A percentile compares a stretch with the other conserved stretches of the same genome.
Conservation (phyloP, 305 asterid species). For the Fraxinus nigra region DNA sequence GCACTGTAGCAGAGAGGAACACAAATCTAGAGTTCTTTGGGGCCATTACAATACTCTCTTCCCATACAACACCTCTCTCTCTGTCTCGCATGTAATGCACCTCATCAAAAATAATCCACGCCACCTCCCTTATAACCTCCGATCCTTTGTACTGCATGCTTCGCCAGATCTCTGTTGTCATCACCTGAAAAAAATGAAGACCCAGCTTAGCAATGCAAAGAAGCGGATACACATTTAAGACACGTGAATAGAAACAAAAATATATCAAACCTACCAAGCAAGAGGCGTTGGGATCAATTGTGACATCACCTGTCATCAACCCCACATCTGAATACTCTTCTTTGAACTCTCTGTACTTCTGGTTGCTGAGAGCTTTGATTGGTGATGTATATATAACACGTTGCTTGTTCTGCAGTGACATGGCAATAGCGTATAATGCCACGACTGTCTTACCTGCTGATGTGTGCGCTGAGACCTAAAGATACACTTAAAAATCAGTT, state of each 20-base stretch:
- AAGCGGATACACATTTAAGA: constrained; percentile 10
- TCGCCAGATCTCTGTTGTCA: constrained; percentile 92
- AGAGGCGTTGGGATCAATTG: constrained; percentile 91
- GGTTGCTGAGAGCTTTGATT: constrained; percentile 94
- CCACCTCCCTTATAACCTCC: constrained; percentile 85
- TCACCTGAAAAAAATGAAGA: constrained; percentile 59
- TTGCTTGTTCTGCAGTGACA: constrained; percentile 77
- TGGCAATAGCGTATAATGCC: constrained; percentile 87
- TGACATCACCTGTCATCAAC: constrained; percentile 97
- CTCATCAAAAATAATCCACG: constrained; percentile 94
- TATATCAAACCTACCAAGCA: constrained; percentile 74
- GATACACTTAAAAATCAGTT: constrained; percentile 19
- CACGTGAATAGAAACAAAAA: constrained; percentile 14
- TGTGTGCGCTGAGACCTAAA: constrained; percentile 92
- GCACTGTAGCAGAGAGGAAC: constrained; percentile 91
- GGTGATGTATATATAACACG: constrained; percentile 96
- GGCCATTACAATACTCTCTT: constrained; percentile 97
- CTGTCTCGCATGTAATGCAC: constrained; percentile 98
- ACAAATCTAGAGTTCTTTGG: constrained; percentile 85
- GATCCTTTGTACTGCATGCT: constrained; percentile 98
- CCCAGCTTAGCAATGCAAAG: constrained; percentile 20
- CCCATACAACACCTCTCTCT: constrained; percentile 99
- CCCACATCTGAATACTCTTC: constrained; percentile 98
- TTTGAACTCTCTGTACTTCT: constrained; percentile 92
- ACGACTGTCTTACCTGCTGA: constrained; percentile 97